phyloP scores from a whole-genome alignment of 2,329 filamentous ascomycete species.

The Lachnellula hyalina region DNA sequence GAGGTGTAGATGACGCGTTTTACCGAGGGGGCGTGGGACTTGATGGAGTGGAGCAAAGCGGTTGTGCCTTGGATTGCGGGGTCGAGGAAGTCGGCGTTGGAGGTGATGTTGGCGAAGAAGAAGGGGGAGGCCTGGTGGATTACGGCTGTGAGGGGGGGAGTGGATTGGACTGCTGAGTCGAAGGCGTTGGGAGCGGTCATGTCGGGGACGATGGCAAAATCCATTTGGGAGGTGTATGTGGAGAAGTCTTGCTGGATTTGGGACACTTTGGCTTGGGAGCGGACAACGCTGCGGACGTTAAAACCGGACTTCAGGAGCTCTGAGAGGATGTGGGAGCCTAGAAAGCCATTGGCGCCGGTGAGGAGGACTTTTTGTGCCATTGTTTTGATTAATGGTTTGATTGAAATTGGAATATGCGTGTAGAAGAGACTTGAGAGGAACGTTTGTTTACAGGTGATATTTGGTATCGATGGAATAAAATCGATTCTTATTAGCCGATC shows the following conservation, averaged over 20 bases:
- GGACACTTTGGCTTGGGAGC: not conserved
- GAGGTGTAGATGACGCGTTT: constrained; percentile 61
- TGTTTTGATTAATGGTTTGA: not conserved
- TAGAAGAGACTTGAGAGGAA: no score
- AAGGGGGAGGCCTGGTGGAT: constrained; percentile 62
- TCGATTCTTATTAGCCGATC: no score
- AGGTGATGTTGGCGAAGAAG: constrained; percentile 26
- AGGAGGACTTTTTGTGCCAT: constrained; percentile 26
- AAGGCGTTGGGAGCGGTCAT: constrained; percentile 48
- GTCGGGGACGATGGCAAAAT: not conserved
- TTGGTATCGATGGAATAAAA: no score
- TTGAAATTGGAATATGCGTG: not conserved
- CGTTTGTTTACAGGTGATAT: no score
- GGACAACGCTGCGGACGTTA: constrained; percentile 23
- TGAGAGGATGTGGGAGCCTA: constrained; percentile 27
- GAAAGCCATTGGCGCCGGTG: constrained; percentile 30
- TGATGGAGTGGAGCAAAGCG: constrained; percentile 66
- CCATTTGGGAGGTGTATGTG: not conserved
- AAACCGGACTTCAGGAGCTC: constrained; percentile 66
- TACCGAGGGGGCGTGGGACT: constrained; percentile 51
- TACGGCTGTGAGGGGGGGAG: constrained; percentile 47
- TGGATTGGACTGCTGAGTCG: constrained; percentile 49
- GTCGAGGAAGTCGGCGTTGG: constrained; percentile 39
- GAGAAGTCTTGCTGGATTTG: not conserved
- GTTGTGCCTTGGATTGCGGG: constrained; percentile 55